Evolutionary conservation across 768 basidiomycete genomes (phyloP).

Genomic region (Psilocybe azurescens): DNA sequence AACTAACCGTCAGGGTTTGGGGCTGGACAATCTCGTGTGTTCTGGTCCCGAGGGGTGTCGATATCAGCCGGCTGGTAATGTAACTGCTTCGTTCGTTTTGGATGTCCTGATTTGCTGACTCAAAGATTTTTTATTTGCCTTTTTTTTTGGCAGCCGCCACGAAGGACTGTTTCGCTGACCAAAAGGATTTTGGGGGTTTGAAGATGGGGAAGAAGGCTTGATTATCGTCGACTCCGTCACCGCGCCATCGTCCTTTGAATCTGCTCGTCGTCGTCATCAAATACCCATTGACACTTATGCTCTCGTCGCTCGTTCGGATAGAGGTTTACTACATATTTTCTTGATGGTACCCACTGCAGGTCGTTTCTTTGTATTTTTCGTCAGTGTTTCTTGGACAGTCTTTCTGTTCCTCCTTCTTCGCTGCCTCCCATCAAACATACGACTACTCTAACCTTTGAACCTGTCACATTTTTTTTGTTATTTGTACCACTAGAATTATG

Average conservation of each 20-base stretch:
- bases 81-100: conserved; percentile 1
- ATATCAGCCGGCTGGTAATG: conserved; percentile 16
- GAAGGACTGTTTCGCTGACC: conserved; percentile 12
- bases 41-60: not conserved
- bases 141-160: not conserved
- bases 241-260: too few species aligned
- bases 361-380: conserved; percentile 5
- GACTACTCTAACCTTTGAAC: too few species aligned
- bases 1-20: conserved; percentile 1
- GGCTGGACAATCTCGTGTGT: conserved; percentile 4
- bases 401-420: not conserved
- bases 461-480: too few species aligned
- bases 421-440: not conserved
- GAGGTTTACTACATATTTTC: conserved; percentile 1
- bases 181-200: conserved; percentile 16
- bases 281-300: not conserved
- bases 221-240: not conserved
- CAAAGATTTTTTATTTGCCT: not conserved
- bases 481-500: too few species aligned
- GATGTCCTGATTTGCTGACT: not conserved
- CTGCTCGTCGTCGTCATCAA: too few species aligned
- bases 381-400: conserved; percentile 16
- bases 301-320: not conserved
- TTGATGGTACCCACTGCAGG: conserved; percentile 3
- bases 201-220: conserved; percentile 11